These are phyloP conservation scores for Botrytis aclada DNA, from an alignment of 2,329 filamentous ascomycete species.

Conservation along the genomic window DNA sequence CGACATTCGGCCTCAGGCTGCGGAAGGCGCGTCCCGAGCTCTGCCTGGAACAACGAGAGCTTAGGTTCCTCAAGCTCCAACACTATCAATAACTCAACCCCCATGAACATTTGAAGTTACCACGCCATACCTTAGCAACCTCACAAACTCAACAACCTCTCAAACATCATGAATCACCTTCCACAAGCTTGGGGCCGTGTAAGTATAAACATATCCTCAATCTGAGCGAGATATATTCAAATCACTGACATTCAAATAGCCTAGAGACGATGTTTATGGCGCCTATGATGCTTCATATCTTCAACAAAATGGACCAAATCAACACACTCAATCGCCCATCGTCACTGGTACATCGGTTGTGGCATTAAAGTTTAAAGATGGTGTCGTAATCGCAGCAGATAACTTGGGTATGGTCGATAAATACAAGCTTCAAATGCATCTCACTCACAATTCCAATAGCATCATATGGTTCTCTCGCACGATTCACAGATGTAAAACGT, in stretches of 20 bases:
- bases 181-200: slow-evolving; percentile 72
- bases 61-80: slow-evolving; percentile 18
- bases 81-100: slow-evolving; percentile 7
- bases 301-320: slow-evolving; percentile 66
- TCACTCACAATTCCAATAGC: slow-evolving; percentile 50
- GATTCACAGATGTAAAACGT: slow-evolving; percentile 95
- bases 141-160: neutral
- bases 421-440: slow-evolving; percentile 12
- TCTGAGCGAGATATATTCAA: slow-evolving; percentile 17
- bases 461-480: slow-evolving; percentile 94
- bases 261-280: slow-evolving; percentile 95
- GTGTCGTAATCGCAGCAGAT: slow-evolving; percentile 94
- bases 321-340: slow-evolving; percentile 87
- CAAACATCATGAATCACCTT: slow-evolving; percentile 62
- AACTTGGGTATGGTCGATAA: slow-evolving; percentile 69
- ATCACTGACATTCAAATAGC: slow-evolving; percentile 55
- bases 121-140: neutral
- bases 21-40: slow-evolving; percentile 19
- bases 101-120: slow-evolving; percentile 18
- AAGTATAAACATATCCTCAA: slow-evolving; percentile 40
- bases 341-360: slow-evolving; percentile 97
- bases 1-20: slow-evolving; percentile 16
- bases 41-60: slow-evolving; percentile 21
- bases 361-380: slow-evolving; percentile 92
- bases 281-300: slow-evolving; percentile 87